Conservation (phyloP, 148 eudicot species). For the Simmondsia chinensis region DNA sequence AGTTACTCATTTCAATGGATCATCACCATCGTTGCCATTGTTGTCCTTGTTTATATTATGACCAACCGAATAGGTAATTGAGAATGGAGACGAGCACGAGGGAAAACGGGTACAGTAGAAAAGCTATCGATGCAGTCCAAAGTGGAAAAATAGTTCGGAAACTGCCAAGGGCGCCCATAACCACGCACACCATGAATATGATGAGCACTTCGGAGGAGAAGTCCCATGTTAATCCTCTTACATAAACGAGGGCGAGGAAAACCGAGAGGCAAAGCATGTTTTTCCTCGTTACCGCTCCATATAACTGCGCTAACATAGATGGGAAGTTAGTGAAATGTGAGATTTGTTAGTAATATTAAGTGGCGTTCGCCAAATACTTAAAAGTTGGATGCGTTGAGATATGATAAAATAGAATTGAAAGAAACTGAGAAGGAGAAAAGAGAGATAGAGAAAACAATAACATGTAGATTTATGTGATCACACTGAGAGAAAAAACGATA, state of each 20-base stretch:
- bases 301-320: slow-evolving; percentile 37
- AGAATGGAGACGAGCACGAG: slow-evolving; percentile 68
- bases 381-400: too few relatives aligned
- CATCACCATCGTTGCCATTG: too few relatives aligned
- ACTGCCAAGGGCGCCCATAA: slow-evolving; percentile 72
- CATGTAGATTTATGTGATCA: too few relatives aligned
- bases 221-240: slow-evolving; percentile 75
- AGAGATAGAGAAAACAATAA: too few relatives aligned
- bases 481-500: too few relatives aligned
- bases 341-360: not conserved
- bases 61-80: slow-evolving; percentile 79
- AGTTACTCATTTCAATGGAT: too few relatives aligned
- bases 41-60: too few relatives aligned
- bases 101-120: slow-evolving; percentile 71
- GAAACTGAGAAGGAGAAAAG: too few relatives aligned
- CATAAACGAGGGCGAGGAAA: slow-evolving; percentile 73
- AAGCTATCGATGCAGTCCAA: slow-evolving; percentile 71
- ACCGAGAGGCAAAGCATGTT: slow-evolving; percentile 76
- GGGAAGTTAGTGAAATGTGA: too few relatives aligned
- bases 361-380: not conserved
- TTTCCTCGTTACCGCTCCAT: slow-evolving; percentile 86
- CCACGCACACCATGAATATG: slow-evolving; percentile 63
- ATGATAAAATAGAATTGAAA: too few relatives aligned
- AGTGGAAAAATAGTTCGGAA: slow-evolving; percentile 71
- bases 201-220: slow-evolving; percentile 92